Evolutionary conservation across 305 asterid genomes (phyloP).

Genomic region (Stenogyne calaminthoides): DNA sequence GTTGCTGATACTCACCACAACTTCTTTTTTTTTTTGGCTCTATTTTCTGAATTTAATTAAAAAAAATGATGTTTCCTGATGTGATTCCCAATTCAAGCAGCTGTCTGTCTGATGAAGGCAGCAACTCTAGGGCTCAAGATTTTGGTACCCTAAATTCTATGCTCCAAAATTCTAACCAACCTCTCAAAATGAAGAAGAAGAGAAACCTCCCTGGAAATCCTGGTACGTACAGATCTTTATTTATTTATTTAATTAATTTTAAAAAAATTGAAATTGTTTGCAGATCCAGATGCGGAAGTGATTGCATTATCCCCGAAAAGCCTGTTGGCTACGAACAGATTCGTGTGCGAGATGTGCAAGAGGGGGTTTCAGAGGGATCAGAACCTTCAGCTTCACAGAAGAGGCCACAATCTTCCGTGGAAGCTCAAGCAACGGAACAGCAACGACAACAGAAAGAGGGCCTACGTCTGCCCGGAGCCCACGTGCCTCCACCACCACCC

Average conservation of each 20-base stretch:
- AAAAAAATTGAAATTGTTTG: too few relatives aligned
- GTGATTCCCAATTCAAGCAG: slow-evolving; percentile 43
- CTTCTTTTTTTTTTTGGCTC: too few relatives aligned
- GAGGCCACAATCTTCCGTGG: slow-evolving; percentile 96
- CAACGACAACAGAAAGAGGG: slow-evolving; percentile 65
- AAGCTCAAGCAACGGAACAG: slow-evolving; percentile 74
- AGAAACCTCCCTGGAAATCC: slow-evolving; percentile 82
- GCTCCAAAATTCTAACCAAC: slow-evolving; percentile 39
- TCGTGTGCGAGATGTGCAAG: slow-evolving; percentile 86
- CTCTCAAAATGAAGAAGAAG: slow-evolving; percentile 62
- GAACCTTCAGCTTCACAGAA: slow-evolving; percentile 81
- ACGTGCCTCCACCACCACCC: slow-evolving; percentile 82
- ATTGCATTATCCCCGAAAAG: slow-evolving; percentile 77
- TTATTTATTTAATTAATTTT: neutral
- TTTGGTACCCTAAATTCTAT: slow-evolving; percentile 46
- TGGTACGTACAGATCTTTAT: slow-evolving; percentile 38
- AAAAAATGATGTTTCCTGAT: slow-evolving; percentile 47
- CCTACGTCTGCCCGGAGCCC: slow-evolving; percentile 77
- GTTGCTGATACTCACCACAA: too few relatives aligned
- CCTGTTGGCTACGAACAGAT: slow-evolving; percentile 72
- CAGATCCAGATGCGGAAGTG: slow-evolving; percentile 91
- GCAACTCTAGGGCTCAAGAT: slow-evolving; percentile 54
- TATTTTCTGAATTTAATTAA: neutral
- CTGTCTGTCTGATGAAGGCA: slow-evolving; percentile 32
- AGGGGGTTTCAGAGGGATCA: slow-evolving; percentile 94